Percentiles rank a stretch among this genome's conserved stretches.
These are phyloP conservation scores for Chlorella sorokiniana DNA, from an alignment of 139 green algal genomes.

Conservation along the genomic window DNA sequence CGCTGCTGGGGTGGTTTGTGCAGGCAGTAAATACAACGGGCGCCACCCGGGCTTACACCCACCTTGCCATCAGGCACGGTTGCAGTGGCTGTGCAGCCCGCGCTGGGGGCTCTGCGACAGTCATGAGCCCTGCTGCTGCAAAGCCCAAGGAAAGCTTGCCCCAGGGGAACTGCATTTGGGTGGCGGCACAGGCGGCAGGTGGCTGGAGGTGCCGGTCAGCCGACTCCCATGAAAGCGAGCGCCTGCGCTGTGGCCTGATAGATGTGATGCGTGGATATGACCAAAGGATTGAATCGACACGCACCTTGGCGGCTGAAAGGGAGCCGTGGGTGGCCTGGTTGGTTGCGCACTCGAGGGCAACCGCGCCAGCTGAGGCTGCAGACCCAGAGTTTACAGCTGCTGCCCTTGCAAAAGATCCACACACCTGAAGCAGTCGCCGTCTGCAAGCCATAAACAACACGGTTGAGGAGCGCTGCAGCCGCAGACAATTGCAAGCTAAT, in stretches of 20 bases:
- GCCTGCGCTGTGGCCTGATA: too few species aligned
- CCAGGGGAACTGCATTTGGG: constrained; percentile 22
- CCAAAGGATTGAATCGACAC: too few species aligned
- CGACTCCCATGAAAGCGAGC: too few species aligned
- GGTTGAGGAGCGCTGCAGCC: background rate
- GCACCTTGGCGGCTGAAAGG: background rate
- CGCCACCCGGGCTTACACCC: background rate
- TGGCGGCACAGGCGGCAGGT: background rate
- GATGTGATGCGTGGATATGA: too few species aligned
- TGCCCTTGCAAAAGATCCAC: background rate
- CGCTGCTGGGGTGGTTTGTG: too few species aligned
- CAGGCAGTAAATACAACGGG: too few species aligned
- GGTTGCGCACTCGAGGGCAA: background rate
- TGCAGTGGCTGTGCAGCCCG: background rate
- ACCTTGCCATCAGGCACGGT: background rate
- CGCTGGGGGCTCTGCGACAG: constrained; percentile 34
- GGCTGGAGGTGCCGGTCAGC: background rate
- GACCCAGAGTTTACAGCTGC: background rate
- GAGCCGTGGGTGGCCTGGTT: background rate
- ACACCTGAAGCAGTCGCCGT: background rate
- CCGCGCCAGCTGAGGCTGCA: background rate
- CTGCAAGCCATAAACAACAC: constrained; percentile 17
- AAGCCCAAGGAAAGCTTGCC: constrained; percentile 31
- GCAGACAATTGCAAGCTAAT: too few species aligned
- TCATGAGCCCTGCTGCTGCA: constrained; percentile 34